Conservation (phyloP, 2,329 filamentous ascomycete genomes). For the Dothistroma septosporum region DNA sequence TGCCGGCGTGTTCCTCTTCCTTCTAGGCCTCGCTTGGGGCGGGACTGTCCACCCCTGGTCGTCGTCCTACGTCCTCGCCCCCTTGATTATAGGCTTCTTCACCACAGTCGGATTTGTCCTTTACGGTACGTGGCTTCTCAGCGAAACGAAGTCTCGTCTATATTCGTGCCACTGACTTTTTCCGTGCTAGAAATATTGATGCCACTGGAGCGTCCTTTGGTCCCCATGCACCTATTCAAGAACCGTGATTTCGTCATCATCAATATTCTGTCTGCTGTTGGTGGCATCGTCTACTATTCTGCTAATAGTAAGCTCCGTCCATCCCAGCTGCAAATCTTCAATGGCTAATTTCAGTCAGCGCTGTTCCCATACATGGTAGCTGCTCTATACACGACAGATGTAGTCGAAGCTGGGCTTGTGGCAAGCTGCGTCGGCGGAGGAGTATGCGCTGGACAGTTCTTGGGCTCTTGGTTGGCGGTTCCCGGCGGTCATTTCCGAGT, state of each 20-base stretch:
- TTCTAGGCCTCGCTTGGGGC: constrained; percentile 17
- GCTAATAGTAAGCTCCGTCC: not conserved
- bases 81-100: not conserved
- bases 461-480: constrained; percentile 1
- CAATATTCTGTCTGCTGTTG: constrained; percentile 4
- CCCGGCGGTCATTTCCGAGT: not conserved
- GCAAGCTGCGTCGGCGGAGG: not conserved
- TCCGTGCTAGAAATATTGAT: not conserved
- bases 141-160: not conserved
- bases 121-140: not conserved
- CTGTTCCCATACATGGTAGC: not conserved
- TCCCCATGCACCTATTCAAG: constrained; percentile 6
- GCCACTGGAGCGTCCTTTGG: not conserved
- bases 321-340: not conserved
- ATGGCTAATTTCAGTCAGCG: not conserved
- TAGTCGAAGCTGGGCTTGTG: not conserved
- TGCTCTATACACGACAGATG: not conserved
- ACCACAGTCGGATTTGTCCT: not conserved
- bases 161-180: not conserved
- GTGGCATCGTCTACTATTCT: constrained; percentile 3
- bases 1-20: constrained; percentile 17
- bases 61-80: not conserved
- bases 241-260: constrained; percentile 3
- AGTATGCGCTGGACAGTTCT: not conserved
- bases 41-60: constrained; percentile 13